Base-by-base conservation (phyloP, 495 filamentous ascomycete species). In the Hypomontagnella submonticulosa region DNA sequence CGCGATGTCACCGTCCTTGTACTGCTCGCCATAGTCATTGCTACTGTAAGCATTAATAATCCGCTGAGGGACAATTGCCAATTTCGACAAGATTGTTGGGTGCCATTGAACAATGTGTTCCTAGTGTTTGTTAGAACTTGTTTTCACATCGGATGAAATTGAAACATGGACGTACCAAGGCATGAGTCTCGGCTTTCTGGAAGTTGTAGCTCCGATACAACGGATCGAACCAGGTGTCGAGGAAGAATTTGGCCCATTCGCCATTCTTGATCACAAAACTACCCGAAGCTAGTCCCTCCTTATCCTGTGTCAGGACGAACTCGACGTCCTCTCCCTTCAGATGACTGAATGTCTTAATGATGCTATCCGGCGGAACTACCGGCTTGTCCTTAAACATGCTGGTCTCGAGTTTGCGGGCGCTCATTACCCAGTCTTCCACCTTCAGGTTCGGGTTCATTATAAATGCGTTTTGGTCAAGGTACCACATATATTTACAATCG, bases 61-160 rank as follows among this genome's bases (percentile, higher is more conserved):
- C 15, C 87, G 84, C 77, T 98, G 94, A 3, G 92, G 92, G 15
- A 99, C 78, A 10, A 99, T 79, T 1, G 90, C 93, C 54, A 97
- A 77, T 68, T 92, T 92, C 16, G 93, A 90, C 15, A 99, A 84
- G 52, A 98, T 92, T 0, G 95, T 99, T n/a, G 95, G 93, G 73
- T 99, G 96, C 96, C 96, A 99, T 82, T 97, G 95, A 32, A 94
- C 86, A 57, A 97, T 91, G 70, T 93, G 91, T 76, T 94, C 91
- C 90, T 94, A 64, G 3, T 66, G 63, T 53, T n/a, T 40, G 64
- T 75, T 62, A 75, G 61, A 57, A 68, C 23, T 40, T 4, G 13
- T 23, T 6, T 56, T 27, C 19, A 40, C 19, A n/a, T 1, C 15
- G 12, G 12, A 23, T 19, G 11, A 0, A 3, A 10, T 12, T 49